These are phyloP conservation scores for Monosporascus sp. DNA, from an alignment of 2,329 filamentous ascomycete genomes.

Conservation along the genomic window DNA sequence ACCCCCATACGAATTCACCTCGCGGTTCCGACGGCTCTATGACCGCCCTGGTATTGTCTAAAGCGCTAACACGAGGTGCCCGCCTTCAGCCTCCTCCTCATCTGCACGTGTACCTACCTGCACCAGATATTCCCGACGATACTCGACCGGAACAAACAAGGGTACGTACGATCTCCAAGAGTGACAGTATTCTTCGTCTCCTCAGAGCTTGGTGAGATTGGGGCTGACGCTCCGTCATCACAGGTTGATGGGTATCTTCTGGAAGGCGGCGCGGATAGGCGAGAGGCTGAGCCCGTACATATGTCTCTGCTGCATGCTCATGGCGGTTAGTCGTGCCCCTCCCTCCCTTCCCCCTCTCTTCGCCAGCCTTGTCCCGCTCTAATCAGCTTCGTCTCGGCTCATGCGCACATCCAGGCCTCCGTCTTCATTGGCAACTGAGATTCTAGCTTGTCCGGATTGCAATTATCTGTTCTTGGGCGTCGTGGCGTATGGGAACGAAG, in stretches of 20 bases:
- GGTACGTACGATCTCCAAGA: conserved; percentile 46
- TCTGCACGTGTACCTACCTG: conserved; percentile 92
- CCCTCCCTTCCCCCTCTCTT: neutral
- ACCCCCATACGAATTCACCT: neutral
- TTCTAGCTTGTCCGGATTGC: neutral
- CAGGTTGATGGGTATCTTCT: conserved; percentile 80
- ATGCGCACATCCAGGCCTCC: conserved; percentile 16
- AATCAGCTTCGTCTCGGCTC: neutral
- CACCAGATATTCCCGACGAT: conserved; percentile 85
- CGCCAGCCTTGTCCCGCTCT: conserved; percentile 1
- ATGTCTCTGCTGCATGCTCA: conserved; percentile 84
- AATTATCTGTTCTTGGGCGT: neutral
- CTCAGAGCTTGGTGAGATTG: neutral
- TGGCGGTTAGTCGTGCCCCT: conserved; percentile 65
- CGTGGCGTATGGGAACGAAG: neutral
- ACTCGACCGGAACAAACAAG: conserved; percentile 89
- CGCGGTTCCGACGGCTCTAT: neutral
- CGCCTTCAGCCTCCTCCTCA: conserved; percentile 63
- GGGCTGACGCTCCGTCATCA: conserved; percentile 4
- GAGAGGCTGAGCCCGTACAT: conserved; percentile 94
- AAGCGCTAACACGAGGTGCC: neutral
- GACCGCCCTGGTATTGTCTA: neutral
- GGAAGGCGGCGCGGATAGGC: conserved; percentile 91
- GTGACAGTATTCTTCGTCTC: neutral
- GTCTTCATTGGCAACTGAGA: conserved; percentile 25